Evolutionary conservation across 2,329 filamentous ascomycete genomes (phyloP).

Genomic region (Colletotrichum spaethianum): DNA sequence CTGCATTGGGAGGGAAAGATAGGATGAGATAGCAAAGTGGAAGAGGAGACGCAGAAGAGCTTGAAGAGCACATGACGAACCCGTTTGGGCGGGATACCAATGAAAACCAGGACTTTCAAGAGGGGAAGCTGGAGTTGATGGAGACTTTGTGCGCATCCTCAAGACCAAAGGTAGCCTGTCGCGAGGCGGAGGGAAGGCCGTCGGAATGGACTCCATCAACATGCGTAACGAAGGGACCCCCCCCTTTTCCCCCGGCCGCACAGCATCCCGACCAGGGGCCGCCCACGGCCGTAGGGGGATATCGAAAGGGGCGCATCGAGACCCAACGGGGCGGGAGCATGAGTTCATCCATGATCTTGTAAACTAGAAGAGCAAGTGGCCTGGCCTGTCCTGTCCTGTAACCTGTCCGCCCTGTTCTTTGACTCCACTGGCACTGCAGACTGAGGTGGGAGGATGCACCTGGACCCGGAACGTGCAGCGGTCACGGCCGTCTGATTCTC

Average conservation of each 20-base stretch:
- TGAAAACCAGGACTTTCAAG: neutral
- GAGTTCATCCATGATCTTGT: constrained; percentile 10
- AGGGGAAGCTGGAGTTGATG: constrained; percentile 7
- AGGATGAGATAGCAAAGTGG: constrained; percentile 3
- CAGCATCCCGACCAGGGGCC: neutral
- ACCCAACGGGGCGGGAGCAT: constrained; percentile 26
- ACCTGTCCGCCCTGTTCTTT: neutral
- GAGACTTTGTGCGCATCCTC: neutral
- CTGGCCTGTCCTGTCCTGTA: constrained; percentile 3
- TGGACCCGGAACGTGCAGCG: constrained; percentile 14
- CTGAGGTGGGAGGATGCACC: neutral
- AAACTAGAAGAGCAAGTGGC: constrained; percentile 6
- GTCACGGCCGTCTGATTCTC: neutral
- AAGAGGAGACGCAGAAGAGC: neutral
- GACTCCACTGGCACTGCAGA: neutral
- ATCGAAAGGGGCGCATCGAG: neutral
- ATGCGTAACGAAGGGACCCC: neutral
- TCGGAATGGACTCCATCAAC: constrained; percentile 1
- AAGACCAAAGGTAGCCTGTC: neutral
- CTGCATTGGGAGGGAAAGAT: neutral
- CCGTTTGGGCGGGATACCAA: neutral
- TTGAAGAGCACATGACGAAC: constrained; percentile 5
- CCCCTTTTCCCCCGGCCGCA: neutral
- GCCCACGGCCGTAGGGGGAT: no score
- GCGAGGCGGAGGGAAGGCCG: neutral